phyloP scores from a whole-genome alignment of 2,329 filamentous ascomycete species.

The Hypoxylon sp. region DNA sequence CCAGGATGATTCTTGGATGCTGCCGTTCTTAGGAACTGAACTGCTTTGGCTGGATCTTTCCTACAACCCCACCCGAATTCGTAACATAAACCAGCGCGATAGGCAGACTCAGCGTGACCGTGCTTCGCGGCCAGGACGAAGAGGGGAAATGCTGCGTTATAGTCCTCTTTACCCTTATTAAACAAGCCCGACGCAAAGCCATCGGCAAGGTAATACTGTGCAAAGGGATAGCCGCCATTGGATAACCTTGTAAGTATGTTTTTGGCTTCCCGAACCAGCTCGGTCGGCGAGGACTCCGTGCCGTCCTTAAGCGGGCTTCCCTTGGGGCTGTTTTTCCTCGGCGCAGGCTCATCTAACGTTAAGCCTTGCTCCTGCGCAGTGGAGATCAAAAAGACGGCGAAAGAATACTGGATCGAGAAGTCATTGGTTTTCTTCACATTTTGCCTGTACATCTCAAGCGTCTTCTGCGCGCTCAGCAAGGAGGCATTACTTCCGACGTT shows the following conservation, averaged over 20 bases:
- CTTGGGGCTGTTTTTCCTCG: conserved; percentile 57
- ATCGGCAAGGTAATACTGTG: conserved; percentile 96
- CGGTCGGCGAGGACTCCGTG: conserved; percentile 62
- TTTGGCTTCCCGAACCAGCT: conserved; percentile 85
- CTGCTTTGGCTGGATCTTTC: conserved; percentile 87
- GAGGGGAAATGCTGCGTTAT: conserved; percentile 88
- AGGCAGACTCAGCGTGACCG: conserved; percentile 94
- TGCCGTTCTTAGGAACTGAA: conserved; percentile 89
- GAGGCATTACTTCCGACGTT: conserved; percentile 90
- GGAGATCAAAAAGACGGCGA: conserved; percentile 92
- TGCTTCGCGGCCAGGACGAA: conserved; percentile 96
- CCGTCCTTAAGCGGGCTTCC: conserved; percentile 39
- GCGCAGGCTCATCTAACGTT: conserved; percentile 56
- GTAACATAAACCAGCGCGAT: conserved; percentile 92
- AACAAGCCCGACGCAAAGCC: conserved; percentile 94
- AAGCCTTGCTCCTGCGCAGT: conserved; percentile 81
- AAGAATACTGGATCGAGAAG: conserved; percentile 89
- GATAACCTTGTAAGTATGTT: conserved; percentile 86
- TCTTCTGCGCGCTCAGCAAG: conserved; percentile 88
- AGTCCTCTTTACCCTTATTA: conserved; percentile 91
- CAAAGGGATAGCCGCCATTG: conserved; percentile 91
- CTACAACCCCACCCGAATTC: conserved; percentile 98
- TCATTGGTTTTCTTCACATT: conserved; percentile 98
- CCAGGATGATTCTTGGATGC: conserved; percentile 95
- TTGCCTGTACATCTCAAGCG: conserved; percentile 94